Conservation (phyloP, 257 asterid species). For the Linderniella brevidens region DNA sequence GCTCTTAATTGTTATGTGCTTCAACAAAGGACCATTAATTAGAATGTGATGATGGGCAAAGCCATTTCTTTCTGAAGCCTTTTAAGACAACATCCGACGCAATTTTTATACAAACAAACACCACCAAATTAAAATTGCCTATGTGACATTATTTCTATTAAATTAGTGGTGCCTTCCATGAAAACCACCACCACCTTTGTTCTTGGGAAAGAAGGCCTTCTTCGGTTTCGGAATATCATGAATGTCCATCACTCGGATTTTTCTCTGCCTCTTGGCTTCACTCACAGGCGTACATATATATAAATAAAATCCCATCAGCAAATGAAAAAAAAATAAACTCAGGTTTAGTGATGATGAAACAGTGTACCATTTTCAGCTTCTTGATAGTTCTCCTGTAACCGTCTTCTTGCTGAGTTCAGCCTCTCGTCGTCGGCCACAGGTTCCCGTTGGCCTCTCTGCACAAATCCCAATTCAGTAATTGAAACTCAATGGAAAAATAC, state of each 20-base stretch:
- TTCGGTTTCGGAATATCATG: conserved; percentile 81
- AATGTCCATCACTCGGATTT: conserved; percentile 92
- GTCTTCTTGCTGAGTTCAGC: conserved; percentile 66
- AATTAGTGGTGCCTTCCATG: conserved; percentile 65
- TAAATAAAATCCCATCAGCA: conserved; percentile 5
- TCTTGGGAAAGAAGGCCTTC: conserved; percentile 70
- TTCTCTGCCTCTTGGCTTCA: conserved; percentile 96
- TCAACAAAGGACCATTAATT: no score
- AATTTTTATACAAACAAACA: no score
- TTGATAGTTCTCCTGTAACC: conserved; percentile 99
- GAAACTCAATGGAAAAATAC: not conserved
- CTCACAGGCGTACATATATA: conserved; percentile 14
- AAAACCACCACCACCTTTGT: conserved; percentile 72
- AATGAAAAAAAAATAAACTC: conserved; percentile 9
- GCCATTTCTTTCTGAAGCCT: no score
- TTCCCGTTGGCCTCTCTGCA: conserved; percentile 67
- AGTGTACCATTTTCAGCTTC: conserved; percentile 84
- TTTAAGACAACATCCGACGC: no score
- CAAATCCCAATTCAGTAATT: conserved; percentile 12
- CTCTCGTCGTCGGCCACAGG: conserved; percentile 47
- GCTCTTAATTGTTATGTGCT: no score
- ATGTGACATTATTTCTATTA: no score
- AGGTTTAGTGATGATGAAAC: conserved; percentile 17
- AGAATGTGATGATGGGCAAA: no score
- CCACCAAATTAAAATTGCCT: no score